These are phyloP conservation scores for Coniochaeta pulveracea DNA, from an alignment of 2,329 filamentous ascomycete species.

Conservation along the genomic window DNA sequence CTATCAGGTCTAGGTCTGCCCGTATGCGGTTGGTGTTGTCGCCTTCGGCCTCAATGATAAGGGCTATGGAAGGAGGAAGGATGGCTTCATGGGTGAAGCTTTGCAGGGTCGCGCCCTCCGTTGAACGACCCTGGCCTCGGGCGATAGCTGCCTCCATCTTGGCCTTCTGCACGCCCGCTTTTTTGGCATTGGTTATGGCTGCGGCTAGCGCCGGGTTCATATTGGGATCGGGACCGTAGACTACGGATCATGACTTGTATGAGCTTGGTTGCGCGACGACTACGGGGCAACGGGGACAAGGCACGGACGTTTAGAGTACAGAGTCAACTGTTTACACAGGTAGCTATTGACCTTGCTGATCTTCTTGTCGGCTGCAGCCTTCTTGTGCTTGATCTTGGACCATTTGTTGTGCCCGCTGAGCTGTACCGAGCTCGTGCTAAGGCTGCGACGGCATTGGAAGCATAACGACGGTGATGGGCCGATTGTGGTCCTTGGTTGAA, in stretches of 20 bases:
- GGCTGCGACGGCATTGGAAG: conserved; percentile 37
- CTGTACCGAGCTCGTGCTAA: conserved; percentile 30
- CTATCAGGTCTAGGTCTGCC: conserved; percentile 57
- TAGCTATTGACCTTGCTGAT: conserved; percentile 61
- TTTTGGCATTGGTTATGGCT: conserved; percentile 68
- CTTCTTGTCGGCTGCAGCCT: conserved; percentile 71
- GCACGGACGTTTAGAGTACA: conserved; percentile 59
- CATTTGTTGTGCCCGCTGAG: conserved; percentile 78
- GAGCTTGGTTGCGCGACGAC: conserved; percentile 3
- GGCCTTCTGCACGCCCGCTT: conserved; percentile 71
- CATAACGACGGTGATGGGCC: conserved; percentile 13
- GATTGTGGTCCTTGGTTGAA: no score
- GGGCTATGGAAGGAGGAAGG: conserved; percentile 61
- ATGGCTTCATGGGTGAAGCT: conserved; percentile 69
- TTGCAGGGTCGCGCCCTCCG: conserved; percentile 67
- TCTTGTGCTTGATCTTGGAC: conserved; percentile 94
- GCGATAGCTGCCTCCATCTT: conserved; percentile 79
- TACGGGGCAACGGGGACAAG: conserved; percentile 1
- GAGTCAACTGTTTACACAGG: conserved; percentile 62
- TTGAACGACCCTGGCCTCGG: conserved; percentile 74
- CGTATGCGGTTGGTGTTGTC: conserved; percentile 67
- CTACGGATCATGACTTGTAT: conserved; percentile 25
- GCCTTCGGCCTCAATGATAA: conserved; percentile 77
- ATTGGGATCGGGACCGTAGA: conserved; percentile 63
- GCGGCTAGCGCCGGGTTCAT: conserved; percentile 67